These are phyloP conservation scores for Nakazawaea molendinolei DNA, from an alignment of 805 yeast genomes.

Conservation along the genomic window DNA sequence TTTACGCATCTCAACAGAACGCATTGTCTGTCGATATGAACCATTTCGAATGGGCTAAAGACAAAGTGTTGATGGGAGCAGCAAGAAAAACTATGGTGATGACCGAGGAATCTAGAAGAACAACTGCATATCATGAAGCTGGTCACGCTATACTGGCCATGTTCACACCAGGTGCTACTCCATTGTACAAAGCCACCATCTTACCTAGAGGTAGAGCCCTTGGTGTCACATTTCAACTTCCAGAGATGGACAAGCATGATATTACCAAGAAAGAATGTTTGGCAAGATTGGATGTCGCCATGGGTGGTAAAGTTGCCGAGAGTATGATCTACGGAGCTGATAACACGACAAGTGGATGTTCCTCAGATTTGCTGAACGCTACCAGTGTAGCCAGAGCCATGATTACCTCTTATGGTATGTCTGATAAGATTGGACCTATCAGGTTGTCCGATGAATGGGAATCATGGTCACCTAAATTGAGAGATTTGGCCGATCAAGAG, in stretches of 20 bases:
- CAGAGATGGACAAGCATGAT: conserved; percentile 97
- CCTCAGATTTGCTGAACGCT: conserved; percentile 84
- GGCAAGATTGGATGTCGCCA: conserved; percentile 91
- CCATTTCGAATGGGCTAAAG: conserved; percentile 99
- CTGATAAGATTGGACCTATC: conserved; percentile 88
- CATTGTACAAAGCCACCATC: conserved; percentile 93
- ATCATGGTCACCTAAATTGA: conserved; percentile 83
- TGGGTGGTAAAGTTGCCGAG: conserved; percentile 99
- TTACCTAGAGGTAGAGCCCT: conserved; percentile 95
- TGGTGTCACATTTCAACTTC: conserved; percentile 95
- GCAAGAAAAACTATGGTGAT: conserved; percentile 96
- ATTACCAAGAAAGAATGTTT: conserved; percentile 83
- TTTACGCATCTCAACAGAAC: conserved; percentile 87
- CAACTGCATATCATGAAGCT: conserved; percentile 98
- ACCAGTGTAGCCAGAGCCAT: conserved; percentile 91
- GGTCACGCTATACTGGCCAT: conserved; percentile 99
- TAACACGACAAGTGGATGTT: conserved; percentile 92
- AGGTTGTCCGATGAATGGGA: conserved; percentile 88
- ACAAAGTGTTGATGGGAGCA: conserved; percentile 95
- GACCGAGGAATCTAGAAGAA: conserved; percentile 88
- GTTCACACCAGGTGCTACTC: conserved; percentile 90
- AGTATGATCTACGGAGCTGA: conserved; percentile 87
- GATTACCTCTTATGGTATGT: conserved; percentile 97
- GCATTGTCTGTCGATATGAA: conserved; percentile 86
- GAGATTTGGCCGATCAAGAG: conserved; percentile 91